A percentile compares a stretch with the other conserved stretches of the same genome.
Evolutionary conservation across 2,329 filamentous ascomycete genomes (phyloP).

Genomic region (Aspergillus intermedius): DNA sequence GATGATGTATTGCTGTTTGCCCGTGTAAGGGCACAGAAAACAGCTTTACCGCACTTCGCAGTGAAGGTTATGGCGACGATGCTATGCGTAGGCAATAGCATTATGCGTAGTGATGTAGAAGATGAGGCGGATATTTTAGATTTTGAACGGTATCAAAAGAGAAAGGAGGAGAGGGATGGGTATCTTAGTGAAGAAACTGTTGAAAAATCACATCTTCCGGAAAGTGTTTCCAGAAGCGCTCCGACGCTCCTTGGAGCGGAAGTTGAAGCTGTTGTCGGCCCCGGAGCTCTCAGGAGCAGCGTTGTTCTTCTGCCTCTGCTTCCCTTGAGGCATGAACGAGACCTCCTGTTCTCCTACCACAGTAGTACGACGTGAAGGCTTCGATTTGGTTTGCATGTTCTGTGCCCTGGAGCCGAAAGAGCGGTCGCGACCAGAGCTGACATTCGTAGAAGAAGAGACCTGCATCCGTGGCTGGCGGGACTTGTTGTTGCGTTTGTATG

Average conservation of each 20-base stretch:
- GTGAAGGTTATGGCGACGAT: too few species aligned
- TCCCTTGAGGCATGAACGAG: slow-evolving; percentile 52
- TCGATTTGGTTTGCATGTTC: slow-evolving; percentile 33
- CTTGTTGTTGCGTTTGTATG: slow-evolving; percentile 50
- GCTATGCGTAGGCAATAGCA: too few species aligned
- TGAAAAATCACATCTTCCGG: slow-evolving; percentile 35
- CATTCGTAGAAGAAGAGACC: slow-evolving; percentile 48
- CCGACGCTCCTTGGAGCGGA: slow-evolving; percentile 38
- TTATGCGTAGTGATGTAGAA: too few species aligned
- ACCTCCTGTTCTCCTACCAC: slow-evolving; percentile 50
- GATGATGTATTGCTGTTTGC: too few species aligned
- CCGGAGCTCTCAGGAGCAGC: slow-evolving; percentile 9
- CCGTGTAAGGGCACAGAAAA: too few species aligned
- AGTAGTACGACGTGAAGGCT: slow-evolving; percentile 24
- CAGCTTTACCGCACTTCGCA: too few species aligned
- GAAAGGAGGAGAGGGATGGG: not conserved
- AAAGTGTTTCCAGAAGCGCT: slow-evolving; percentile 47
- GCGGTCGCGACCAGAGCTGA: slow-evolving; percentile 43
- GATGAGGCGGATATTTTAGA: not conserved
- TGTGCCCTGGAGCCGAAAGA: slow-evolving; percentile 54
- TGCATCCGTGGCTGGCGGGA: slow-evolving; percentile 48
- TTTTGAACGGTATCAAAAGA: not conserved
- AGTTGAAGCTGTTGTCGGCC: slow-evolving; percentile 14
- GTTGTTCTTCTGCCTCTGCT: slow-evolving; percentile 27
- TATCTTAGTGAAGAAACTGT: not conserved